A percentile compares a stretch with the other conserved stretches of the same genome.
Conservation (phyloP, 2,329 filamentous ascomycete genomes). For the Xylaria digitata region DNA sequence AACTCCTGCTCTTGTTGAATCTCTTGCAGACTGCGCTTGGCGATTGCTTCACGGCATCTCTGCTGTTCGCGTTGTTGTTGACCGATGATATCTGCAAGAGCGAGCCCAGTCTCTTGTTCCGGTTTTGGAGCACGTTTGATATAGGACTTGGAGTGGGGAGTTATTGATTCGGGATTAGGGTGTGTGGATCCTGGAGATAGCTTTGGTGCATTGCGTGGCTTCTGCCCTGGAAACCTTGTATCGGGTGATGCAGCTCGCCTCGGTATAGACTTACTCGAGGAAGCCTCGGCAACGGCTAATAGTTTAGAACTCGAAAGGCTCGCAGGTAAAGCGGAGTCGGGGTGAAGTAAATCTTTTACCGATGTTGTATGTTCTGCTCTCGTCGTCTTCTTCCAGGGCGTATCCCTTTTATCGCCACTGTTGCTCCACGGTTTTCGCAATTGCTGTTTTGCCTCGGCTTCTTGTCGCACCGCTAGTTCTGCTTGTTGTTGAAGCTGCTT, state of each 20-base stretch:
- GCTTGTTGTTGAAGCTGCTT: constrained; percentile 78
- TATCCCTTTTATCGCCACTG: constrained; percentile 54
- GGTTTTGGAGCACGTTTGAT: constrained; percentile 67
- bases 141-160: constrained; percentile 72
- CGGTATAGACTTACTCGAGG: constrained; percentile 53
- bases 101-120: constrained; percentile 74
- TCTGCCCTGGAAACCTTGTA: constrained; percentile 71
- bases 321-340: constrained; percentile 48
- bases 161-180: constrained; percentile 54
- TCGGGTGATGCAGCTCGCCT: constrained; percentile 69
- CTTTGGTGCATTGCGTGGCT: constrained; percentile 52
- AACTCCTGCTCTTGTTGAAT: constrained; percentile 98
- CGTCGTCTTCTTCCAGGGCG: constrained; percentile 75
- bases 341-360: constrained; percentile 60
- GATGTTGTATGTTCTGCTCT: constrained; percentile 60
- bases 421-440: constrained; percentile 61
- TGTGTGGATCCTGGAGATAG: constrained; percentile 48
- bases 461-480: constrained; percentile 56
- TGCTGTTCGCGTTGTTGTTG: constrained; percentile 89
- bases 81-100: constrained; percentile 87
- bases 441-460: constrained; percentile 48
- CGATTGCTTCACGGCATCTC: constrained; percentile 81
- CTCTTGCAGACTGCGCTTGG: constrained; percentile 89
- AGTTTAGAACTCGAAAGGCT: constrained; percentile 54
- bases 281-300: constrained; percentile 56